Evolutionary conservation across 2,329 filamentous ascomycete genomes (phyloP), one percentile per base, ranked within the genome.

Genomic region (Ophiocordyceps sinensis): DNA sequence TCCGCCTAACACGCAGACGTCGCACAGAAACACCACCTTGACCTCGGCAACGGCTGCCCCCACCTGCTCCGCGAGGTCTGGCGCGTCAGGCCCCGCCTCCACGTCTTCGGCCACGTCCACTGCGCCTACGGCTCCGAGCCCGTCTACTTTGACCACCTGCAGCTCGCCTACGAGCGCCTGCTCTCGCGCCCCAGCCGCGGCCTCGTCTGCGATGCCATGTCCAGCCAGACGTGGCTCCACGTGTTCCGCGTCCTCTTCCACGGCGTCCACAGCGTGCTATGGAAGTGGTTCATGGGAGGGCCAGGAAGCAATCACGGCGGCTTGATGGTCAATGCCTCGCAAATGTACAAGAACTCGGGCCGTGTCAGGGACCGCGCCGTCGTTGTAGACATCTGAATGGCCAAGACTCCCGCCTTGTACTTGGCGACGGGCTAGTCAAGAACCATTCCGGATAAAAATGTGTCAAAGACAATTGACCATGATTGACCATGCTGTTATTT

Each of bases 41-140:
- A 81, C 49, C 70, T 77, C 39, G 76, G 70, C 3, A 63, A 86
- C 36, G 86, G 85, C 42, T 88, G 83, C 48, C 73, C 77, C 7
- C 71, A 74, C 42, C 69, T 94, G 6, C 68, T 89, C 6, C 61
- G 68, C 13, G 86, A 93, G 53, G 60, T 83, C 15, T 85, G 82
- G 77, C 74, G 82, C 30, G 76, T 86, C 11, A 77, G 75, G 46
- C 87, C 87, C 0, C 67, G 67, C 12, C 64, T 94, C 13, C 85
- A 94, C 58, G 72, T 94, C 38, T 94, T 91, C 56, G 87, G 86
- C 1, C 87, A 94, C 59, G 73, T 88, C 21, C 87, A 94, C 62
- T 82, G 72, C 53, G 83, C 77, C 9, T 73, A 82, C 37, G 87
- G 86, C 14, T 66, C 66, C 36, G 77, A 87, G 52, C 60, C 77